Base-by-base conservation (phyloP, 176 grass and related monocot species). In the Paspalum vaginatum region DNA sequence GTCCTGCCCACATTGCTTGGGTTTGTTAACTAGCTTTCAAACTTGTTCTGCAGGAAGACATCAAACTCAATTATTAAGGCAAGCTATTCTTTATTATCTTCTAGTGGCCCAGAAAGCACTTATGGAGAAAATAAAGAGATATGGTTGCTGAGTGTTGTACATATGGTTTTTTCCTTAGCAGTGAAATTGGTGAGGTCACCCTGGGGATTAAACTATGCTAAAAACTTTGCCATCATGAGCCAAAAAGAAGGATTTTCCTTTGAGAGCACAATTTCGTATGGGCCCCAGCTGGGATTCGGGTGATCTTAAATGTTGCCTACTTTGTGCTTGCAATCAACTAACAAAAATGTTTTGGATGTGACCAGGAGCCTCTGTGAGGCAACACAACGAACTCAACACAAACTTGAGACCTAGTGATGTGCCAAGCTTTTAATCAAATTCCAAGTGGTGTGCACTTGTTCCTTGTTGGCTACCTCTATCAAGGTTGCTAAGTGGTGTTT, bases 241-340 rank as follows among this genome's bases (percentile, higher is more conserved):
- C 87, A 89, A 87, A 89, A 85, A 80, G 87, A 90, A 85, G 78
- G 85, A 83, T 91, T 92, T 97, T 84, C 51, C 84, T 92, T 94
- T 54, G 53, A 91, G 53, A 91, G 79, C 90, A 95, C 90, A 91
- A 87, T 84, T 98, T 98, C 58, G 83, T 27, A 81, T 1, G 92
- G 90, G 58, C 72, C 88, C 88, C 79, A 78, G 55, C 47, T 83
- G 42, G 49, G 95, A 98, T 98, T 87, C 48, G 90, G 80, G 81
- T 91, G 86, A 95, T 95, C 95, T 92, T 93, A 89, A 88, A 92
- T 98, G 89, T 80, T 91, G 80, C 83, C 87, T 90, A 90, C 90
- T 90, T 81, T 81, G 85, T 88, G 87, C 84, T 90, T 84, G 64
- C 85, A 78, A 88, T 91, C 80, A 92, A 94, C 68, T 84, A 88